Conservation (phyloP, 1,139 yeast species). For the Nakaseomyces nivariensis region DNA sequence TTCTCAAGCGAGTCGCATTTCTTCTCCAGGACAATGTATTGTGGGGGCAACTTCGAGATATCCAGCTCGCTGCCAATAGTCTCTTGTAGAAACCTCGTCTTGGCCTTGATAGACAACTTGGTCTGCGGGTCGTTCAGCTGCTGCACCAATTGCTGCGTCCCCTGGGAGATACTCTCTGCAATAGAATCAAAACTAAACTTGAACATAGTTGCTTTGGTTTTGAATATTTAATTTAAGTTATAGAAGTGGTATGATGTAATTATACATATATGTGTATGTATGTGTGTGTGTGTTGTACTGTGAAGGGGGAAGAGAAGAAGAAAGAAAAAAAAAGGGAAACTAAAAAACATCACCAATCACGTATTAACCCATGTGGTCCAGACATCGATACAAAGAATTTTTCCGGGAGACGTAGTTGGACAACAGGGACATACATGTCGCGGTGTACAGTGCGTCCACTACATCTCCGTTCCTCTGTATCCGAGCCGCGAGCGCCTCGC, state of each 20-base stretch:
- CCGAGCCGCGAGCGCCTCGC: not conserved
- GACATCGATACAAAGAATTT: not conserved
- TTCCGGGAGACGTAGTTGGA: not conserved
- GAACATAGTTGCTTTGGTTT: not conserved
- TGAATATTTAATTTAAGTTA: too few species aligned
- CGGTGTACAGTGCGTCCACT: slow-evolving; percentile 1
- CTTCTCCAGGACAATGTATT: slow-evolving; percentile 56
- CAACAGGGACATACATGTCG: not conserved
- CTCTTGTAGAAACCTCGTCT: slow-evolving; percentile 43
- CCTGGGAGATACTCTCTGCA: not conserved
- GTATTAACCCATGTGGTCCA: not conserved
- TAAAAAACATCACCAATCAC: not conserved
- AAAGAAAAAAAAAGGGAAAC: too few species aligned
- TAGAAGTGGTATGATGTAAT: too few species aligned
- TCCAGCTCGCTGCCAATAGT: slow-evolving; percentile 61
- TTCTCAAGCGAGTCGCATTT: slow-evolving; percentile 54
- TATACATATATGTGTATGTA: not conserved
- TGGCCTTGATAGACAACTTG: slow-evolving; percentile 23
- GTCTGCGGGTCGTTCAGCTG: slow-evolving; percentile 24
- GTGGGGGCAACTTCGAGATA: slow-evolving; percentile 61
- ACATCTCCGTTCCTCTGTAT: not conserved
- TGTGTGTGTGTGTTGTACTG: too few species aligned
- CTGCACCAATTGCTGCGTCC: not conserved
- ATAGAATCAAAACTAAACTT: not conserved
- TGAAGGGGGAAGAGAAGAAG: too few species aligned